phyloP scores from a whole-genome alignment of 2,329 filamentous ascomycete species.

The Diplodia sapinea region DNA sequence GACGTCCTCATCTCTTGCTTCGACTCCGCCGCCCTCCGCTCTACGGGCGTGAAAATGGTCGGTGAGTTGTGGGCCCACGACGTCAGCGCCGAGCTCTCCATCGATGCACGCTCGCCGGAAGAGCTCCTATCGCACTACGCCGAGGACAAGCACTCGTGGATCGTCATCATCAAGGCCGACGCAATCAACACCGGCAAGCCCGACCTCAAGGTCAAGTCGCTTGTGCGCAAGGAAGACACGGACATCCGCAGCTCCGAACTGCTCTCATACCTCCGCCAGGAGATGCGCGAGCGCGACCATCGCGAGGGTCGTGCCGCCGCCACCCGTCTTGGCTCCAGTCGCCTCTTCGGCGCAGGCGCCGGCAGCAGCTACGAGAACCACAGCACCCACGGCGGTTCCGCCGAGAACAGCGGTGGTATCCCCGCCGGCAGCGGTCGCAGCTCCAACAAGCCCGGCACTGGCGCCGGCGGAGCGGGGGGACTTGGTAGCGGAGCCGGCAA shows the following conservation, averaged over 20 bases:
- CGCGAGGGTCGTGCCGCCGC: slow-evolving; percentile 55
- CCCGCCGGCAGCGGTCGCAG: slow-evolving; percentile 28
- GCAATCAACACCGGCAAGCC: slow-evolving; percentile 58
- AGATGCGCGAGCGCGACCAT: slow-evolving; percentile 79
- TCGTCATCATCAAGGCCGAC: slow-evolving; percentile 85
- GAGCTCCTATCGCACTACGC: slow-evolving; percentile 77
- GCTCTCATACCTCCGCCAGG: slow-evolving; percentile 77
- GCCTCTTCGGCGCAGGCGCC: slow-evolving; percentile 45
- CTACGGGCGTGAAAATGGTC: slow-evolving; percentile 76
- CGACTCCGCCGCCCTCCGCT: slow-evolving; percentile 75
- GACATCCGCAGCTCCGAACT: slow-evolving; percentile 78
- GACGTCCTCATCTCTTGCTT: slow-evolving; percentile 91
- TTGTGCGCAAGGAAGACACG: slow-evolving; percentile 74
- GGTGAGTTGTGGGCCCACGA: slow-evolving; percentile 80
- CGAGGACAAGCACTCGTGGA: slow-evolving; percentile 81
- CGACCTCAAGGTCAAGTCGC: slow-evolving; percentile 76
- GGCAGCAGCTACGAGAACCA: slow-evolving; percentile 19
- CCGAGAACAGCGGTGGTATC: background rate
- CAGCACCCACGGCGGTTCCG: background rate
- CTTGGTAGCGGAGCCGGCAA: slow-evolving; percentile 27
- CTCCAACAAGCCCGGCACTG: slow-evolving; percentile 35
- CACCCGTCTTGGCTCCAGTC: slow-evolving; percentile 33
- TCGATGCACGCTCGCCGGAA: slow-evolving; percentile 78
- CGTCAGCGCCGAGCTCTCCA: slow-evolving; percentile 86
- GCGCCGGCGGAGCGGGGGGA: background rate